A percentile compares a stretch with the other conserved stretches of the same genome.
Conservation (phyloP, 345 rosid species). For the Barbarea vulgaris region DNA sequence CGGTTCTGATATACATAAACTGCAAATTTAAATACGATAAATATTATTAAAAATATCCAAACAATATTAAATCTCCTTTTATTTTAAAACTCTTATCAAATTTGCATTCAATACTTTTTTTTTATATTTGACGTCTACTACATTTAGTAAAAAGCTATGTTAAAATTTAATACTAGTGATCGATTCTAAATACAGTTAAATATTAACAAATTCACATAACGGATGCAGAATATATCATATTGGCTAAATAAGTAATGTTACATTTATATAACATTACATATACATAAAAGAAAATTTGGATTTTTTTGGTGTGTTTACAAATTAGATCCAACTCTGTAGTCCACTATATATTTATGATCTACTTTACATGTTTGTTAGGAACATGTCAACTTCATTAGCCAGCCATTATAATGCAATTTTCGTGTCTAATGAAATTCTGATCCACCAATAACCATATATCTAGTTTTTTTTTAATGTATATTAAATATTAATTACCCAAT, state of each 20-base stretch:
- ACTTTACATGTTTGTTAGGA: conserved; percentile 34
- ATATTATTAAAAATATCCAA: too few relatives aligned
- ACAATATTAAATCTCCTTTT: too few relatives aligned
- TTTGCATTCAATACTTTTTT: too few relatives aligned
- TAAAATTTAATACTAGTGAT: too few relatives aligned
- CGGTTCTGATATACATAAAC: too few relatives aligned
- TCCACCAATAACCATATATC: conserved; percentile 12
- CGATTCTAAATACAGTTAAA: background rate
- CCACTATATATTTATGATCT: background rate
- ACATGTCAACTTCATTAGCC: conserved; percentile 33
- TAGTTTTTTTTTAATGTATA: background rate
- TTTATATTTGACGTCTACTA: too few relatives aligned
- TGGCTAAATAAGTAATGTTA: background rate
- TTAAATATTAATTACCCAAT: conserved; percentile 14
- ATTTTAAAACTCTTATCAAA: too few relatives aligned
- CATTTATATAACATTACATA: background rate
- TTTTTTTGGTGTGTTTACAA: background rate
- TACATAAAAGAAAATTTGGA: background rate
- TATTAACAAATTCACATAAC: background rate
- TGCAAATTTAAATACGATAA: too few relatives aligned
- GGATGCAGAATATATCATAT: background rate
- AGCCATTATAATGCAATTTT: conserved; percentile 12
- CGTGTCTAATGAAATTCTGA: conserved; percentile 5
- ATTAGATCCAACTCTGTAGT: background rate
- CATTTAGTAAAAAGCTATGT: too few relatives aligned